These are phyloP conservation scores for Cutaneotrichosporon sp. DNA, from an alignment of 1,284 basidiomycete genomes.

Conservation along the genomic window DNA sequence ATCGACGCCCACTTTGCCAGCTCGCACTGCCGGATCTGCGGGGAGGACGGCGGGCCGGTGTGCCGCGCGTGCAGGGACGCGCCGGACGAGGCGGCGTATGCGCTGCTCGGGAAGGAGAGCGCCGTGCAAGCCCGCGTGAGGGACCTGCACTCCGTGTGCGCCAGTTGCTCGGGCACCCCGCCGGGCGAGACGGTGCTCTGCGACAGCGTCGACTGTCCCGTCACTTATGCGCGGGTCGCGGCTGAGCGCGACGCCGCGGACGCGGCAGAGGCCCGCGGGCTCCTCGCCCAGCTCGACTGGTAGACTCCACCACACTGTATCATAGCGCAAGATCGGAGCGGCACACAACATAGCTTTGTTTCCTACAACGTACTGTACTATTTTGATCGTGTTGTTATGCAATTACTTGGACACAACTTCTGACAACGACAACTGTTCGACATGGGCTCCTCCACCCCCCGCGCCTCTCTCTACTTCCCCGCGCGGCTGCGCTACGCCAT, in stretches of 20 bases:
- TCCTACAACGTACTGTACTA: slow-evolving; percentile 8
- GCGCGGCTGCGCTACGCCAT: slow-evolving; percentile 44
- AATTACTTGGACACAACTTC: background rate
- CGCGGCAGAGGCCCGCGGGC: slow-evolving; percentile 30
- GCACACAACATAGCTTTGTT: slow-evolving; percentile 2
- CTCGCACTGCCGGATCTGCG: slow-evolving; percentile 15
- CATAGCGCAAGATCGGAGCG: background rate
- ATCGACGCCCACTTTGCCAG: slow-evolving; percentile 28
- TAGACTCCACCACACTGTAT: background rate
- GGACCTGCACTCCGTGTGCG: slow-evolving; percentile 68
- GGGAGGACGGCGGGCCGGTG: slow-evolving; percentile 42
- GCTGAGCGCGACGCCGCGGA: slow-evolving; percentile 62
- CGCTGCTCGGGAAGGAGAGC: slow-evolving; percentile 62
- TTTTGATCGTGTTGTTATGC: slow-evolving; percentile 1
- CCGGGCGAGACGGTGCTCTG: slow-evolving; percentile 67
- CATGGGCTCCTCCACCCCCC: background rate
- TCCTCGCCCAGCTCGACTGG: slow-evolving; percentile 31
- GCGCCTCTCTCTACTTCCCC: too few species aligned
- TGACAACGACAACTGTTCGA: background rate
- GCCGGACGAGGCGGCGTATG: slow-evolving; percentile 63
- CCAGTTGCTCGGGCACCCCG: slow-evolving; percentile 64
- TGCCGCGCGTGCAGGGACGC: slow-evolving; percentile 65
- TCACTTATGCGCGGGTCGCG: slow-evolving; percentile 72
- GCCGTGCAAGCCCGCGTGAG: slow-evolving; percentile 62
- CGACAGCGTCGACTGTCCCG: slow-evolving; percentile 79